Evolutionary conservation across 805 yeast genomes (phyloP), one percentile per base, ranked within the genome.

Genomic region (Kazachstania psychrophila): DNA sequence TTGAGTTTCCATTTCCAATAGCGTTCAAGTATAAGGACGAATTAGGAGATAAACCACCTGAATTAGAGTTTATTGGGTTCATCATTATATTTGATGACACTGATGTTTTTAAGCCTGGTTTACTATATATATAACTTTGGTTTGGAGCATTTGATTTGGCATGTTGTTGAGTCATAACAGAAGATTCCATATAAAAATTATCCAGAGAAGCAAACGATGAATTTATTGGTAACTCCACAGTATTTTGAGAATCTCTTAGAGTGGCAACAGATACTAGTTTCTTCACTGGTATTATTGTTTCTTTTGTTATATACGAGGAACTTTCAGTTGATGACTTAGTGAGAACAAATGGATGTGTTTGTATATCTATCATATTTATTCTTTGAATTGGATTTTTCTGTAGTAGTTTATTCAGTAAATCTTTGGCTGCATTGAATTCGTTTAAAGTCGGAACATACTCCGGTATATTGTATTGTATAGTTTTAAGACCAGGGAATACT

Each of bases 181-280:
- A 66, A 41, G 68, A 72, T 36, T 75, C 80, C 45, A 75, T 70
- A 51, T 78, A 77, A 41, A 73, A 69, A 52, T 87, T 47, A 27
- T 47, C 87, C 51, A 82, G 61, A 0, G 88, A 80, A 1, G 89
- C 89, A 64, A 79, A 80, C 43, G 87, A 79, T 28, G 82, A 83
- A 42, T 75, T 78, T 12, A 78, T 64, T 0, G 85, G 85, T 27
- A 80, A 54, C 4, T 81, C 71, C 28, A 82, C 82, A 28, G 75
- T 69, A 13, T 79, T 73, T 23, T 41, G 44, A 27, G 30, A 36
- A 28, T 29, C 33, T 20, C 18, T 32, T 22, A 26, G 6, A 11
- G 11, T 6, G n/a, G n/a, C n/a, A n/a, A n/a, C n/a, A n/a, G n/a
- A n/a, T 6, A 26, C 15, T 6, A 3, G 9, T 26, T 7, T 2